Percentiles rank a stretch among this genome's conserved stretches.
phyloP scores from a whole-genome alignment of 805 yeast species.

The Tetrapisispora nanseiensis region DNA sequence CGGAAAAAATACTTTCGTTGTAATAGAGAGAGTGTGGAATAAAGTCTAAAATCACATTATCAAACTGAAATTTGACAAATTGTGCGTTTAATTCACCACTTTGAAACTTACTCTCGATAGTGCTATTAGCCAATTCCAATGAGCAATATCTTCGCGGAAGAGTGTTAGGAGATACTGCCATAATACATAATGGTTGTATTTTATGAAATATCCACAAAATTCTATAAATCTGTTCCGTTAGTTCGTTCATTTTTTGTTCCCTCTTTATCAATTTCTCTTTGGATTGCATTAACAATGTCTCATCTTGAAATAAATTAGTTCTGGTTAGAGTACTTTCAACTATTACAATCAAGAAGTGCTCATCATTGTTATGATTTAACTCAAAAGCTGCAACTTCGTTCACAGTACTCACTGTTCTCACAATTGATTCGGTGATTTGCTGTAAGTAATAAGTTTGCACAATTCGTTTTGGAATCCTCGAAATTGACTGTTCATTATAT shows the following conservation, averaged over 20 bases:
- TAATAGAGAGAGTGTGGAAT: constrained; percentile 27
- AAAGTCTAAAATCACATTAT: constrained; percentile 28
- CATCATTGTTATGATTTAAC: constrained; percentile 36
- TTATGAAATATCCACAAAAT: constrained; percentile 46
- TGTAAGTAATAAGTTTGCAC: constrained; percentile 60
- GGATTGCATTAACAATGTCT: constrained; percentile 5
- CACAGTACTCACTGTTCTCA: constrained; percentile 68
- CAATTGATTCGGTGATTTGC: constrained; percentile 77
- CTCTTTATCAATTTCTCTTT: constrained; percentile 11
- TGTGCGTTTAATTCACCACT: constrained; percentile 73
- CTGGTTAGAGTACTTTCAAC: constrained; percentile 60
- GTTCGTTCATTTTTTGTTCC: constrained; percentile 24
- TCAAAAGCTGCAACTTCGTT: constrained; percentile 92
- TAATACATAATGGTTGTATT: constrained; percentile 70
- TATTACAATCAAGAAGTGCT: constrained; percentile 74
- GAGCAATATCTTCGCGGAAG: constrained; percentile 70
- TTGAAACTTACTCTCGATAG: constrained; percentile 65
- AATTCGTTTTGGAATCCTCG: constrained; percentile 12
- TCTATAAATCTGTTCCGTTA: constrained; percentile 28
- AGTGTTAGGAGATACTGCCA: constrained; percentile 70
- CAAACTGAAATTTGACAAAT: constrained; percentile 59
- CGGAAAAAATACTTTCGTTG: constrained; percentile 29
- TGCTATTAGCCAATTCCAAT: constrained; percentile 83
- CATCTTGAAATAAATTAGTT: constrained; percentile 2
- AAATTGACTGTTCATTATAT: not conserved